These are phyloP conservation scores for Suhomyces emberorum DNA, from an alignment of 805 yeast species.

Conservation along the genomic window DNA sequence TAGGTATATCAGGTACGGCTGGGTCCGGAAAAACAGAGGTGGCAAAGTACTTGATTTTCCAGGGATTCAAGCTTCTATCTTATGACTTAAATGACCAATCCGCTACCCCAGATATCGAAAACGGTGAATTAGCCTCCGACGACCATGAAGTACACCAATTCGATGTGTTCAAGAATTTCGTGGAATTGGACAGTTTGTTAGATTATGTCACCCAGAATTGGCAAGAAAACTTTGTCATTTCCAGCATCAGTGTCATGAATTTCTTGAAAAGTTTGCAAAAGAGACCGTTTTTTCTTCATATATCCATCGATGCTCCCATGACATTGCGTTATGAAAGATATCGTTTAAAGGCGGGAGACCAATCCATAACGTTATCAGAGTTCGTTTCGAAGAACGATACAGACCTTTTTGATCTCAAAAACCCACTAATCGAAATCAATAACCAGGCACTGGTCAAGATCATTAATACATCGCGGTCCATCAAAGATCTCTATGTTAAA, in stretches of 20 bases:
- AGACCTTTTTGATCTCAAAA: conserved; percentile 41
- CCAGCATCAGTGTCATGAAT: conserved; percentile 43
- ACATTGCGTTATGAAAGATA: conserved; percentile 42
- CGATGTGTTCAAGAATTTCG: conserved; percentile 27
- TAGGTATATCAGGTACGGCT: conserved; percentile 70
- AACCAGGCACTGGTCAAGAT: conserved; percentile 51
- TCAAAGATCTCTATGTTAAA: conserved; percentile 33
- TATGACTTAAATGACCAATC: not conserved
- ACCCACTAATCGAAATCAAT: conserved; percentile 56
- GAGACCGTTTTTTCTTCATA: conserved; percentile 81
- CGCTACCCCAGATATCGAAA: not conserved
- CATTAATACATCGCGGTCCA: conserved; percentile 36
- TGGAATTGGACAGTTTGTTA: conserved; percentile 43
- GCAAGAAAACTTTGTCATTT: conserved; percentile 58
- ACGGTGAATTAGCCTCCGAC: not conserved
- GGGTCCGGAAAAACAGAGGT: conserved; percentile 67
- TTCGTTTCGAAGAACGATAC: conserved; percentile 36
- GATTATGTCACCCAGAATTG: conserved; percentile 66
- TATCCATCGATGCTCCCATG: conserved; percentile 74
- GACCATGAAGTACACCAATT: not conserved
- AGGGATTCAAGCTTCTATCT: conserved; percentile 46
- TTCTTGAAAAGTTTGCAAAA: conserved; percentile 49
- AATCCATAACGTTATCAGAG: conserved; percentile 21
- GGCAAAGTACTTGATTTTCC: conserved; percentile 51
- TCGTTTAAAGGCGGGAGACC: conserved; percentile 10